Conservation (phyloP, 2,329 filamentous ascomycete species). For the Cladosporium sp. region DNA sequence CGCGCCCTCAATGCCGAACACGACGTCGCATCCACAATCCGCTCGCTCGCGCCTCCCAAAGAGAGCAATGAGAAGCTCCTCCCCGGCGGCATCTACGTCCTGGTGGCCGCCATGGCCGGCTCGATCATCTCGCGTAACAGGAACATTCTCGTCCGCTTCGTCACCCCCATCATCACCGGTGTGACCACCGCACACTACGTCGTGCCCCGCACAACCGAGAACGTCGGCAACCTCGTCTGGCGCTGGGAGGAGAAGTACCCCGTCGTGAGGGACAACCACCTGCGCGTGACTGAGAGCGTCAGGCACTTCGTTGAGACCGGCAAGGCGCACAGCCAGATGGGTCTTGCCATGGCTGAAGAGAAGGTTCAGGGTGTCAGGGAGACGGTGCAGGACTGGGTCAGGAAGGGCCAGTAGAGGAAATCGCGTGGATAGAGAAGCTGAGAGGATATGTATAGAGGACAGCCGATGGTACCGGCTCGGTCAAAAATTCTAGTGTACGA, state of each 20-base stretch:
- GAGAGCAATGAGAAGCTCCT: constrained; percentile 85
- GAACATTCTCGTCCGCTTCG: constrained; percentile 73
- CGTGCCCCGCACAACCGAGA: constrained; percentile 83
- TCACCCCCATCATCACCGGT: constrained; percentile 74
- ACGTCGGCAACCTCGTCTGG: constrained; percentile 83
- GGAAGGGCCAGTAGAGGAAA: constrained; percentile 57
- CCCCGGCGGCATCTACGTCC: constrained; percentile 84
- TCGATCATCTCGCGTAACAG: constrained; percentile 87
- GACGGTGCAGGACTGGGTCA: constrained; percentile 81
- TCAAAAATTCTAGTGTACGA: constrained; percentile 12
- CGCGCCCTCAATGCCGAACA: constrained; percentile 79
- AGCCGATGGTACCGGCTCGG: neutral
- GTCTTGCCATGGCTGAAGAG: constrained; percentile 69
- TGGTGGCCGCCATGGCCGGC: constrained; percentile 92
- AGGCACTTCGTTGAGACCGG: constrained; percentile 68
- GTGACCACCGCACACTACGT: constrained; percentile 78
- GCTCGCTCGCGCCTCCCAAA: constrained; percentile 78
- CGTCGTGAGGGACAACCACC: constrained; percentile 74
- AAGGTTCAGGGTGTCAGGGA: constrained; percentile 74
- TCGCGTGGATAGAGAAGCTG: neutral
- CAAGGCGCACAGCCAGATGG: constrained; percentile 67
- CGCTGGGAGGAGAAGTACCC: constrained; percentile 89
- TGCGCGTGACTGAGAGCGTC: constrained; percentile 65
- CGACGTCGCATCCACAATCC: constrained; percentile 83
- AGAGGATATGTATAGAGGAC: constrained; percentile 6